Evolutionary conservation across 306 rosid species (phyloP).

Genomic region (Dalbergia cochinchinensis): DNA sequence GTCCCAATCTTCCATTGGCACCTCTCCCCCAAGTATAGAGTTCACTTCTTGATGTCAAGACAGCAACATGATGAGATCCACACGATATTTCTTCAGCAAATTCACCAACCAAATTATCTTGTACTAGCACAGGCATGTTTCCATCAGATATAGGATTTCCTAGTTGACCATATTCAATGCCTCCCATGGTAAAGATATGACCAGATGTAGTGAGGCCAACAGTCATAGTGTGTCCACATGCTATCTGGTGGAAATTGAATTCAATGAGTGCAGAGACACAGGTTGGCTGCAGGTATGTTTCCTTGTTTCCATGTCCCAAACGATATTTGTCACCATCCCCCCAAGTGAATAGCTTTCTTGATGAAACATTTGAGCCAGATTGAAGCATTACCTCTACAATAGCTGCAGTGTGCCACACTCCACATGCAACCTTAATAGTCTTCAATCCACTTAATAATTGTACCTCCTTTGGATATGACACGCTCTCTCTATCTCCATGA

Average conservation of each 20-base stretch:
- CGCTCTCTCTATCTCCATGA: conserved; percentile 81
- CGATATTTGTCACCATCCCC: conserved; percentile 95
- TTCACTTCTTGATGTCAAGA: conserved; percentile 93
- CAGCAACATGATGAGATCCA: conserved; percentile 84
- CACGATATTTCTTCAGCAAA: conserved; percentile 94
- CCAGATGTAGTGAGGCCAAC: conserved; percentile 91
- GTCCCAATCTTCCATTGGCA: conserved; percentile 92
- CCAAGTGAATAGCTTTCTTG: conserved; percentile 92
- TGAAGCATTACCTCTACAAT: conserved; percentile 90
- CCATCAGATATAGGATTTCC: conserved; percentile 84
- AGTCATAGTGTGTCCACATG: conserved; percentile 91
- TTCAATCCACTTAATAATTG: conserved; percentile 79
- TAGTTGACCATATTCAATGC: conserved; percentile 74
- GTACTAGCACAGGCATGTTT: conserved; percentile 75
- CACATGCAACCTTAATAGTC: conserved; percentile 90
- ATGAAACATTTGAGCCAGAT: conserved; percentile 63
- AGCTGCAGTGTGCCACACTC: conserved; percentile 98
- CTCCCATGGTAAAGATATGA: conserved; percentile 90
- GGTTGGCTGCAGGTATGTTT: conserved; percentile 85
- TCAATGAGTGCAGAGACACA: conserved; percentile 90
- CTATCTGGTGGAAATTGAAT: conserved; percentile 84
- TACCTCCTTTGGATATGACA: conserved; percentile 85
- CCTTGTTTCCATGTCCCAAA: conserved; percentile 90
- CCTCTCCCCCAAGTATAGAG: conserved; percentile 96
- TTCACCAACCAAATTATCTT: conserved; percentile 88